These are phyloP conservation scores for Monosporascus sp. DNA, from an alignment of 2,329 filamentous ascomycete species.

Conservation along the genomic window DNA sequence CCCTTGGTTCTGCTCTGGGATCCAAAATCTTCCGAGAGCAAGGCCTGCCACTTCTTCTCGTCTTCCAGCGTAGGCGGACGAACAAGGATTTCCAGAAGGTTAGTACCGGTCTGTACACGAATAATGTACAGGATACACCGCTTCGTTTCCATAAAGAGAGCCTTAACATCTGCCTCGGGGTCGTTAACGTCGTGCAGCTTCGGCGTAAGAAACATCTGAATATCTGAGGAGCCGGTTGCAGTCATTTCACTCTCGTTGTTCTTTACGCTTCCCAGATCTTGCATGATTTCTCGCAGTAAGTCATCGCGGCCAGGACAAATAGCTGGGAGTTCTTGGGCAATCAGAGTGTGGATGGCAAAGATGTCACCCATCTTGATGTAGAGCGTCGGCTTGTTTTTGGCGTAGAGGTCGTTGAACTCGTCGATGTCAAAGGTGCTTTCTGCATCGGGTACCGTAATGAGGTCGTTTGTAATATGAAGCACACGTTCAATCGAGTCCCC, in stretches of 20 bases:
- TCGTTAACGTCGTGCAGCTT: slow-evolving; percentile 89
- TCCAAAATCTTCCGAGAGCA: slow-evolving; percentile 77
- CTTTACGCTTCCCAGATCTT: slow-evolving; percentile 92
- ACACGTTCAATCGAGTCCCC: slow-evolving; percentile 78
- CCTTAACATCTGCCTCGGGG: slow-evolving; percentile 85
- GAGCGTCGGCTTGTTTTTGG: slow-evolving; percentile 92
- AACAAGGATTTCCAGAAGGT: slow-evolving; percentile 91
- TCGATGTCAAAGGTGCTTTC: slow-evolving; percentile 96
- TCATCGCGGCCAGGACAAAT: slow-evolving; percentile 82
- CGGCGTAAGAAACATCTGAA: slow-evolving; percentile 83
- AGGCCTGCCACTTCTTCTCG: slow-evolving; percentile 76
- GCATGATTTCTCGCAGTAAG: slow-evolving; percentile 81
- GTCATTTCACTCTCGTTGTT: slow-evolving; percentile 92
- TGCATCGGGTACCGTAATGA: slow-evolving; percentile 80
- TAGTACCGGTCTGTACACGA: slow-evolving; percentile 84
- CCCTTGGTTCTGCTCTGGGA: slow-evolving; percentile 65
- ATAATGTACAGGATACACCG: slow-evolving; percentile 97
- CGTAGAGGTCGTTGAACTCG: slow-evolving; percentile 96
- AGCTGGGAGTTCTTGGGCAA: slow-evolving; percentile 70
- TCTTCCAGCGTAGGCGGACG: slow-evolving; percentile 84
- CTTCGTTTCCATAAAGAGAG: slow-evolving; percentile 97
- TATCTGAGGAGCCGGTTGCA: slow-evolving; percentile 79
- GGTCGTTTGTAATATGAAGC: slow-evolving; percentile 65
- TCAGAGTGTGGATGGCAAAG: slow-evolving; percentile 88
- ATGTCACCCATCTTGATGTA: slow-evolving; percentile 99